Evolutionary conservation across 306 rosid genomes (phyloP), one percentile per base, ranked within the genome.

Genomic region (Nissolia schottii): DNA sequence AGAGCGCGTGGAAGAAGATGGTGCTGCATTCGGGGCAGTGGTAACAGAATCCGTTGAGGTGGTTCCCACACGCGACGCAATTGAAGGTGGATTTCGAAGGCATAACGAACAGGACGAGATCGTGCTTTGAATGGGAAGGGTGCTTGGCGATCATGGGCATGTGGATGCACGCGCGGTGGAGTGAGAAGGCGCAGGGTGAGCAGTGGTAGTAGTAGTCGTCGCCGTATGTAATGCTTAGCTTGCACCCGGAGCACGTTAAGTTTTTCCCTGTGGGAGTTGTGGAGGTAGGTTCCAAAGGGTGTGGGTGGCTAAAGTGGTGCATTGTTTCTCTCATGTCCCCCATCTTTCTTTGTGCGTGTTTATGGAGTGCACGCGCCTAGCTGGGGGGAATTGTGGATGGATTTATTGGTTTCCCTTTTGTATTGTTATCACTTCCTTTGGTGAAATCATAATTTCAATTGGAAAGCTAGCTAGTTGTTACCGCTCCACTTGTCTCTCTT

Each of bases 281-380:
- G 38, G 76, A 80, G 16, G 40, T 66, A 13, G 23, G 48, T 73
- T 76, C 77, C 54, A 86, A 22, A 24, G 84, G 77, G 74, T 86
- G 91, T 63, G 85, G 86, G 56, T 89, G 95, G 79, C 88, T 84
- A 45, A 89, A 86, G 79, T 89, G 95, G 57, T 73, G 46, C 9
- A 35, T 5, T 64, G 67, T 78, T 53, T 71, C 40, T 32, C 28
- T 34, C 35, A 15, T 69, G 14, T 67, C 19, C 20, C 9, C 48
- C 13, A 34, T 50, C 31, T 24, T 24, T 19, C 14, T 41, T 13
- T 14, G 19, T 35, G 35, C 35, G 7, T 53, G 38, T 9, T 16
- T 7, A 20, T 23, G 22, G n/a, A n/a, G n/a, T n/a, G n/a, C n/a
- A n/a, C n/a, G n/a, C n/a, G n/a, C n/a, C n/a, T n/a, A n/a, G n/a